Evolutionary conservation across 441 rosid genomes (phyloP), one percentile per base, ranked within the genome.

Genomic region (Eruca vesicaria): DNA sequence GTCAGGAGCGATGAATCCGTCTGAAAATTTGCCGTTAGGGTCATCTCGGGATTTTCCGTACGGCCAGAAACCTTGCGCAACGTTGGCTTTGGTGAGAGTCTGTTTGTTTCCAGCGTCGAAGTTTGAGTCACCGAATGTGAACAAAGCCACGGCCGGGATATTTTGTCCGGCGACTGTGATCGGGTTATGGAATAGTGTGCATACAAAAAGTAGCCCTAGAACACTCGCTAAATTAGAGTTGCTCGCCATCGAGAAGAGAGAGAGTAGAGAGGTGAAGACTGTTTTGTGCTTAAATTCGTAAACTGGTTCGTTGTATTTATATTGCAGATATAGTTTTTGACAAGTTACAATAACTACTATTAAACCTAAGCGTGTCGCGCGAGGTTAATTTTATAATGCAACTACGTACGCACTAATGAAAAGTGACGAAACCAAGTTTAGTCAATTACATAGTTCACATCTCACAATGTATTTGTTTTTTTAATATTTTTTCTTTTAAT

Each of bases 61-160:
- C 14, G 81, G 81, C 78, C 81, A 78, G n/a, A 48, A 59, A 60
- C 35, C 20, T 77, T 71, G 77, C 33, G 77, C 3, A 12, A 63
- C 61, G 1, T 3, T 12, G 0, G 28, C 0, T 59, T 4, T 6
- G 10, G 61, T 36, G 38, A 66, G 32, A 21, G 5, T 29, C 16
- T 55, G 60, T 68, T 73, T 78, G 61, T 78, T 78, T 43, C 81
- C 81, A 1, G 26, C 73, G 35, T 78, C 81, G 33, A 67, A 78
- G 66, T 78, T 62, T 2, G 81, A 78, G 31, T 78, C 81, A 12
- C 81, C 81, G 20, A 78, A 78, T 0, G 81, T 62, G 33, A 78
- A 78, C 74, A 78, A 56, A n/a, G 9, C 74, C 15, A 43, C 77
- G 7, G 14, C 7, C n/a, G 81, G 74, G 6, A 38, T 31, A 7